phyloP scores from a whole-genome alignment of 768 basidiomycete species.

The Suillus subalutaceus region DNA sequence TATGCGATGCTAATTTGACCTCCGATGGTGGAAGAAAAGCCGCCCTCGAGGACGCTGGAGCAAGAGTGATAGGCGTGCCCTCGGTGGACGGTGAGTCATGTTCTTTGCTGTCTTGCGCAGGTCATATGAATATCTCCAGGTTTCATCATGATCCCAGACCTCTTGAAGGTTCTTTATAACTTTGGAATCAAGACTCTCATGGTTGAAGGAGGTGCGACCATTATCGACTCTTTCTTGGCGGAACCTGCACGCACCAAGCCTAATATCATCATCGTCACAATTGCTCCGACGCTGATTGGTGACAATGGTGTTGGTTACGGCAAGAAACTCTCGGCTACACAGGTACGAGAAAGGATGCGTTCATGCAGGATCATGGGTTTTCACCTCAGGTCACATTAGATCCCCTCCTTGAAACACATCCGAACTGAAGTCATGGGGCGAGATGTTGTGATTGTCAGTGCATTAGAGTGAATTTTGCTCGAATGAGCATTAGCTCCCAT shows the following conservation, averaged over 20 bases:
- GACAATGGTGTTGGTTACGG: constrained; percentile 64
- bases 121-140: constrained; percentile 29
- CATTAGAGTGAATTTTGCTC: constrained; percentile 1
- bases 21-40: constrained; percentile 30
- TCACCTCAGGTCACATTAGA: constrained; percentile 15
- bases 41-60: constrained; percentile 67
- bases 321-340: constrained; percentile 23
- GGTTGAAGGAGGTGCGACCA: constrained; percentile 91
- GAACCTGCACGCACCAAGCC: constrained; percentile 13
- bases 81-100: constrained; percentile 37
- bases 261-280: constrained; percentile 65
- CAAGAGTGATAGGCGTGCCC: constrained; percentile 57
- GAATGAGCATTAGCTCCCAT: not conserved
- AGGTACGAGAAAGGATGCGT: constrained; percentile 10
- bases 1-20: constrained; percentile 44
- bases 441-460: constrained; percentile 32
- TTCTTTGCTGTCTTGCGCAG: constrained; percentile 1
- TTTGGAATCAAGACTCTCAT: constrained; percentile 77
- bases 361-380: not conserved
- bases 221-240: constrained; percentile 62
- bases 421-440: constrained; percentile 33
- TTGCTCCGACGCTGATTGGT: constrained; percentile 86
- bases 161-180: constrained; percentile 56
- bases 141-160: constrained; percentile 44
- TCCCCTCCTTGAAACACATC: constrained; percentile 31